These are phyloP conservation scores for Phytophthora ramorum DNA, from an alignment of 352 stramenopile species.

Conservation along the genomic window DNA sequence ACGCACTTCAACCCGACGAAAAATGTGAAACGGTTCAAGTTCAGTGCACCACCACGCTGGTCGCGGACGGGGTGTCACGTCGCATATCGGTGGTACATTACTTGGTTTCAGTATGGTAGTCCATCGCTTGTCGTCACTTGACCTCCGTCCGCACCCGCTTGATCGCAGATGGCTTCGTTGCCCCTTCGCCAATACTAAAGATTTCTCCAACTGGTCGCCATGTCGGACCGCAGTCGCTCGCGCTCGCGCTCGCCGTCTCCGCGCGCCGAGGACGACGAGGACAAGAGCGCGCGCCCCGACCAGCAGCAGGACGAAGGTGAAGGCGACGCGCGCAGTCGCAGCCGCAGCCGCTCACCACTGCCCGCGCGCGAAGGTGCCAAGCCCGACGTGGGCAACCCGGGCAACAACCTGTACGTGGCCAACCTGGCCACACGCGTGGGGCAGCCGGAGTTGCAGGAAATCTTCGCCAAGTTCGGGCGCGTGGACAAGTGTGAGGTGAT, in stretches of 20 bases:
- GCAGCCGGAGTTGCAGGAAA: conserved; percentile 68
- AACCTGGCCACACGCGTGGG: conserved; percentile 66
- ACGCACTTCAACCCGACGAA: conserved; percentile 25
- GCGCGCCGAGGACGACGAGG: conserved; percentile 13
- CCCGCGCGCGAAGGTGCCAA: conserved; percentile 39
- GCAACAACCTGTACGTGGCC: conserved; percentile 87
- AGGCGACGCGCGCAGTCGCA: conserved; percentile 21
- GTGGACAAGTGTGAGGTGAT: conserved; percentile 86
- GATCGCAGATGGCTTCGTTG: conserved; percentile 19
- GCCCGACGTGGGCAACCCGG: conserved; percentile 50
- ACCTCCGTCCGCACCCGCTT: conserved; percentile 25
- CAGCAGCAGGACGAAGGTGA: neutral
- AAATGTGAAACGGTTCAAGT: conserved; percentile 22
- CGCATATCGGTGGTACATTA: conserved; percentile 8
- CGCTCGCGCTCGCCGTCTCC: conserved; percentile 38
- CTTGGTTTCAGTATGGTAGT: conserved; percentile 12
- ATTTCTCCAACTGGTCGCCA: conserved; percentile 25
- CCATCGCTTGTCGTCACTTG: neutral
- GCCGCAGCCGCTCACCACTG: conserved; percentile 52
- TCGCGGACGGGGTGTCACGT: conserved; percentile 2
- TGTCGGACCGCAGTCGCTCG: conserved; percentile 46
- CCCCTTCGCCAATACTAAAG: conserved; percentile 31
- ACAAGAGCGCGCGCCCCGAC: conserved; percentile 13
- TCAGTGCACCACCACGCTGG: neutral
- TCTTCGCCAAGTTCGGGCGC: conserved; percentile 79